Percentiles rank a stretch among this genome's conserved stretches.
phyloP scores from a whole-genome alignment of 441 rosid species.

The Theobroma grandiflorum region DNA sequence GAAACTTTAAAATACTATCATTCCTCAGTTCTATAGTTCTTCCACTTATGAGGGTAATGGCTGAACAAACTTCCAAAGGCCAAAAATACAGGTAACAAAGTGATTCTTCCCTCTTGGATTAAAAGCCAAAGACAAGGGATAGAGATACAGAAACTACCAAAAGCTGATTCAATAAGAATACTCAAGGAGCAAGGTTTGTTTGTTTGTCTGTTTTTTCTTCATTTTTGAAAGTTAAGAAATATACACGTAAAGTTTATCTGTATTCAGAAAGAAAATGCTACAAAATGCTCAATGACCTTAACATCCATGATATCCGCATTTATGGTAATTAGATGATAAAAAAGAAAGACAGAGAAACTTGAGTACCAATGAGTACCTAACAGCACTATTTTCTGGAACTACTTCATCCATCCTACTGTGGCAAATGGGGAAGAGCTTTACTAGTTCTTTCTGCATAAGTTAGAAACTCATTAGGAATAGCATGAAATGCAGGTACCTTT shows the following conservation, averaged over 20 bases:
- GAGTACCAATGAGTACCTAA: slow-evolving; percentile 47
- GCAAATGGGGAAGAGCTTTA: slow-evolving; percentile 56
- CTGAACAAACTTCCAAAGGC: neutral
- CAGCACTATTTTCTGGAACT: slow-evolving; percentile 44
- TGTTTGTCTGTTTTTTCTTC: slow-evolving; percentile 10
- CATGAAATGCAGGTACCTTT: neutral
- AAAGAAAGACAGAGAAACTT: slow-evolving; percentile 22
- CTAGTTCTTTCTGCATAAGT: slow-evolving; percentile 56
- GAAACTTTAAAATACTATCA: neutral
- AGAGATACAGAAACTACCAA: neutral
- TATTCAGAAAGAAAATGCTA: neutral
- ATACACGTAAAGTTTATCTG: neutral
- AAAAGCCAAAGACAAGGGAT: neutral
- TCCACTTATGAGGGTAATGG: neutral
- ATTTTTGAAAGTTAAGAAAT: neutral
- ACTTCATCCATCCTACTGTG: slow-evolving; percentile 70
- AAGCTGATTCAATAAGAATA: neutral
- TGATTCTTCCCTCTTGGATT: neutral
- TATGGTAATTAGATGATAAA: neutral
- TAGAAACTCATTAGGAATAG: slow-evolving; percentile 18
- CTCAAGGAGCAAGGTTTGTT: neutral
- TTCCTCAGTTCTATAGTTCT: neutral
- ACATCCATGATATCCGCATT: neutral
- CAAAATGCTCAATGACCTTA: neutral
- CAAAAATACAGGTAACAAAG: neutral